These are phyloP conservation scores for Yamadazyma scolyti DNA, from an alignment of 805 yeast genomes.

Conservation along the genomic window DNA sequence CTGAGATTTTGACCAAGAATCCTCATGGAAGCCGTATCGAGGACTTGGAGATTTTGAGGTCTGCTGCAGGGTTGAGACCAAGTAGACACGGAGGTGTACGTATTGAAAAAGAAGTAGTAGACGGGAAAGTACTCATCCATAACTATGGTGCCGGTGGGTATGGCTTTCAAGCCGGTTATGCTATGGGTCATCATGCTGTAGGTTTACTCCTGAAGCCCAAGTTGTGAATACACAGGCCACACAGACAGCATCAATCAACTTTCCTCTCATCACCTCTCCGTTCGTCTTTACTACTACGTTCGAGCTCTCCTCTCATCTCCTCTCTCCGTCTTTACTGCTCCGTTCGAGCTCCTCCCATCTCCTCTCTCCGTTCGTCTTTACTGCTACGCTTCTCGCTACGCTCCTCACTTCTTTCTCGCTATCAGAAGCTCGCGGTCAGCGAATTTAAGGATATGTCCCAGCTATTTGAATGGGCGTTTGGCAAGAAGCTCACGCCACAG, in stretches of 20 bases:
- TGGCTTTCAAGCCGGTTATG: conserved; percentile 65
- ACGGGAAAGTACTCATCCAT: conserved; percentile 44
- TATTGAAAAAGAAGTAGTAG: conserved; percentile 50
- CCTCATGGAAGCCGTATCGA: conserved; percentile 28
- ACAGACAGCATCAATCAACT: no score
- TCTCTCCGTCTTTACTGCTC: neutral
- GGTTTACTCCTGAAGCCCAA: conserved; percentile 13
- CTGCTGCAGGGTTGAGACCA: conserved; percentile 75
- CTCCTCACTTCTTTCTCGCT: no score
- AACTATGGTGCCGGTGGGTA: conserved; percentile 70
- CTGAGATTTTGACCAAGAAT: conserved; percentile 41
- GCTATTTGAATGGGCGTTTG: conserved; percentile 89
- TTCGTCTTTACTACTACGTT: no score
- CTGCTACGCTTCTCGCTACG: no score
- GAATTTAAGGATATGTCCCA: no score
- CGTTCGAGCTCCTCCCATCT: no score
- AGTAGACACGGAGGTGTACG: conserved; percentile 73
- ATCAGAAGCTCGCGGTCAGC: no score
- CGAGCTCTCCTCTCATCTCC: neutral
- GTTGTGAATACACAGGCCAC: conserved; percentile 3
- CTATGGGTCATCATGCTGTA: conserved; percentile 54
- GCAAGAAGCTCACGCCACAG: conserved; percentile 89
- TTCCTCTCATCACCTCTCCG: no score
- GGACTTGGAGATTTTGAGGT: conserved; percentile 53
- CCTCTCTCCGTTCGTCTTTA: no score